Percentiles rank a stretch among this genome's conserved stretches.
Conservation (phyloP, 495 filamentous ascomycete species). For the Sordaria brevicollis region DNA sequence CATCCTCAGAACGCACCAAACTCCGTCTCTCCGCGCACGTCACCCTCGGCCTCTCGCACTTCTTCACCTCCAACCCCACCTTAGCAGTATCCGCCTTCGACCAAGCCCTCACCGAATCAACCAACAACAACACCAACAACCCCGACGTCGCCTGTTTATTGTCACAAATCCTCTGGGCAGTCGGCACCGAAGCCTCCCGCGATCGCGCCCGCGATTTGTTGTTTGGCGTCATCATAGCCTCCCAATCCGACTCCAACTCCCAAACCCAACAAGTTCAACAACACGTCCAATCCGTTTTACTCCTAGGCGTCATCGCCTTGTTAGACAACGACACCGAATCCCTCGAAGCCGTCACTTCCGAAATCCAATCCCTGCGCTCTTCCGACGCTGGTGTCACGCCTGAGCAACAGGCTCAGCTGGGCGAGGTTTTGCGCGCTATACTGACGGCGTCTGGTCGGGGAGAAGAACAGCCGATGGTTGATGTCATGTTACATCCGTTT, state of each 20-base stretch:
- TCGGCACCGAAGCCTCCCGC: slow-evolving; percentile 63
- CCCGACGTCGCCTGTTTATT: slow-evolving; percentile 84
- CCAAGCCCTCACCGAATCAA: slow-evolving; percentile 67
- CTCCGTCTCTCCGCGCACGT: slow-evolving; percentile 76
- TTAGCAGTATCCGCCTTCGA: slow-evolving; percentile 70
- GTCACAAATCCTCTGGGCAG: slow-evolving; percentile 86
- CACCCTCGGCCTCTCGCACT: slow-evolving; percentile 73
- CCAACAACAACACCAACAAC: slow-evolving; percentile 33
- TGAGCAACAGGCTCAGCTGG: slow-evolving; percentile 34
- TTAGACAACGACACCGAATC: slow-evolving; percentile 70
- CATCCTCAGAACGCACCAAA: slow-evolving; percentile 43
- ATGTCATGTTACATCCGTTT: slow-evolving; percentile 68
- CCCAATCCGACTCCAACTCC: too few species aligned
- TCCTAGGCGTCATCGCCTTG: slow-evolving; percentile 74
- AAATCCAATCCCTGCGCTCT: slow-evolving; percentile 61
- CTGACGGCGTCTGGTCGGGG: slow-evolving; percentile 23
- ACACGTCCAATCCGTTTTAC: slow-evolving; percentile 65
- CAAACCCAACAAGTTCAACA: slow-evolving; percentile 54
- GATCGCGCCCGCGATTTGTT: slow-evolving; percentile 69
- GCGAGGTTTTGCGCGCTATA: slow-evolving; percentile 36
- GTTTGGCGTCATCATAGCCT: slow-evolving; percentile 66
- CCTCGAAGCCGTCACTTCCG: slow-evolving; percentile 67
- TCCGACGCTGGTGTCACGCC: slow-evolving; percentile 37
- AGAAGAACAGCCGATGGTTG: slow-evolving; percentile 48
- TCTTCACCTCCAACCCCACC: slow-evolving; percentile 52